A percentile compares a stretch with the other conserved stretches of the same genome.
Evolutionary conservation across 202 grass and related monocot genomes (phyloP).

Genomic region (Musa balbisiana): DNA sequence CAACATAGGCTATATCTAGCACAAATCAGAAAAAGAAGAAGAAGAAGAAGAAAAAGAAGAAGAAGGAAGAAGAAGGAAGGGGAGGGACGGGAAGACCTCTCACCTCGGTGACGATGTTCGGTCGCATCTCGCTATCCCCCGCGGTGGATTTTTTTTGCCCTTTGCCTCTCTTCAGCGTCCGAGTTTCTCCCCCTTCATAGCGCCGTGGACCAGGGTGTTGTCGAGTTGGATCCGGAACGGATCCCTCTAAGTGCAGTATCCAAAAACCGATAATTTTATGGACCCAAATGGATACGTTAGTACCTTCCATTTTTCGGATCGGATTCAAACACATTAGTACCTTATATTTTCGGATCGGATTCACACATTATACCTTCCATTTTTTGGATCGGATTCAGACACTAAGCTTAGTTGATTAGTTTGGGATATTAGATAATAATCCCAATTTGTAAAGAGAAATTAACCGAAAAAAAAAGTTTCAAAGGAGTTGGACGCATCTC

Average conservation of each 20-base stretch:
- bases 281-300: too few species aligned
- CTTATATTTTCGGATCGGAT: too few species aligned
- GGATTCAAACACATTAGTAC: too few species aligned
- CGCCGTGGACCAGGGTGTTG: not conserved
- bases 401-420: too few species aligned
- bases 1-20: not conserved
- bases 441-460: too few species aligned
- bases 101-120: constrained; percentile 92
- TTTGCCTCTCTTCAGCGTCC: not conserved
- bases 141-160: not conserved
- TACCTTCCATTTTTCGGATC: too few species aligned
- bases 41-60: not conserved
- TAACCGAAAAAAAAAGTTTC: too few species aligned
- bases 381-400: too few species aligned
- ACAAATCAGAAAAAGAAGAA: not conserved
- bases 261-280: too few species aligned
- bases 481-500: too few species aligned
- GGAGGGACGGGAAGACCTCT: constrained; percentile 18
- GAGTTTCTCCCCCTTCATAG: not conserved
- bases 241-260: not conserved
- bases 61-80: not conserved
- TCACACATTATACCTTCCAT: too few species aligned
- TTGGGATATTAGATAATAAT: too few species aligned
- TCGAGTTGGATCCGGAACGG: not conserved
- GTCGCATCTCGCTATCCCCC: constrained; percentile 50